Evolutionary conservation across 2,329 filamentous ascomycete species (phyloP), one percentile per base, ranked within the genome.

Genomic region (Penicillium sp.): DNA sequence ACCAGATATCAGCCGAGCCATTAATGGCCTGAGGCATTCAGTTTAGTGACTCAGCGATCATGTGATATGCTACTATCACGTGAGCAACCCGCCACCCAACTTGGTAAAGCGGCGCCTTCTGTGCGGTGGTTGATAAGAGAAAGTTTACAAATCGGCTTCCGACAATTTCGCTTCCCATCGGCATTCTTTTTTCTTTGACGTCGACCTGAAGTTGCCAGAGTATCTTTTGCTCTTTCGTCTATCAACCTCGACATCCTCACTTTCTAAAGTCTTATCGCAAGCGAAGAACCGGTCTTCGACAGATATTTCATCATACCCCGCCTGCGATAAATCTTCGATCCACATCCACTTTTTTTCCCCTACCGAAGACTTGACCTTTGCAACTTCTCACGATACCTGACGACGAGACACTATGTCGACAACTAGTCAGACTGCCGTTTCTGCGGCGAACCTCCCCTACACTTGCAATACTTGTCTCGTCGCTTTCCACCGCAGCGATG

Each of bases 391-490:
- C 33, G 27, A 46, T 48, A 44, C 38, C 28, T 29, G 23, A 42
- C 37, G 23, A 44, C 35, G 35, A 38, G 45, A 38, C 37, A 42
- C 27, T 28, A 65, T 65, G 57, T 57, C 59, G 58, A 68, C 55
- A 25, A 55, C 46, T 29, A 49, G 46, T 15, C 49, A 69, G 54
- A 62, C 64, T 25, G 67, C 66, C 47, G 59, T 27, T 25, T 68
- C 44, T 29, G 52, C 54, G 18, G 68, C 80, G 28, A 79, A 85
- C 24, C 89, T 96, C 68, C 92, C 93, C 1, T 98, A 92, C 75
- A 97, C 92, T 48, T 98, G 93, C 83, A 98, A 97, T 73, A 93
- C 91, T 50, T 98, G 93, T 68, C 89, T 95, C 70, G 91, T 98
- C 61, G 93, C 92, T 45, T 98, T 97, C 74, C 86, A 92, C 59